A percentile compares a stretch with the other conserved stretches of the same genome.
Evolutionary conservation across 345 rosid species (phyloP).

Genomic region (Gossypium australe): DNA sequence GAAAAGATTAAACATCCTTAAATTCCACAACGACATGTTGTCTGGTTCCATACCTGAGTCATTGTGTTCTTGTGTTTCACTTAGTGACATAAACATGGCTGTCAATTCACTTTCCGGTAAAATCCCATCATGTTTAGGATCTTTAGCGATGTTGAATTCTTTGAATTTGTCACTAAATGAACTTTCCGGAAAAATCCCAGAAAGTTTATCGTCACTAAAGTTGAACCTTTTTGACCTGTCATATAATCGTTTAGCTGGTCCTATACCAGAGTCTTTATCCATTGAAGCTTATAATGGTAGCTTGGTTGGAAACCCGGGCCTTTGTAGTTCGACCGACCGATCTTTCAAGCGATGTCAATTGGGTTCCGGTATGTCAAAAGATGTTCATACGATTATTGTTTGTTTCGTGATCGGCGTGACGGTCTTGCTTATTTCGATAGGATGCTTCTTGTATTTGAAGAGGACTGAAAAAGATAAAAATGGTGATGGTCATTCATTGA

Average conservation of each 20-base stretch:
- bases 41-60: conserved; percentile 59
- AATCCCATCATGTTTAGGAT: conserved; percentile 64
- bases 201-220: conserved; percentile 53
- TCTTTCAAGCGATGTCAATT: conserved; percentile 46
- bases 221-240: conserved; percentile 86
- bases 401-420: conserved; percentile 44
- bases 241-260: conserved; percentile 56
- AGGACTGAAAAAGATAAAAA: conserved; percentile 43
- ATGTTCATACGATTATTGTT: conserved; percentile 34
- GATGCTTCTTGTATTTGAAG: conserved; percentile 45
- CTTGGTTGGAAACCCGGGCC: conserved; percentile 63
- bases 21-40: conserved; percentile 55
- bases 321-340: conserved; percentile 52
- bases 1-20: conserved; percentile 42
- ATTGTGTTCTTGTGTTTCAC: conserved; percentile 51
- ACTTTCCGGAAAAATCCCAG: conserved; percentile 65
- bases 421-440: conserved; percentile 45
- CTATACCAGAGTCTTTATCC: conserved; percentile 59
- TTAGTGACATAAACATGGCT: conserved; percentile 67
- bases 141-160: conserved; percentile 58
- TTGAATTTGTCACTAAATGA: conserved; percentile 63
- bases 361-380: conserved; percentile 38
- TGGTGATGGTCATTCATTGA: conserved; percentile 42
- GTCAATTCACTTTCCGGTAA: conserved; percentile 54
- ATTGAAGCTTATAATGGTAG: conserved; percentile 67